Evolutionary conservation across 176 grass and related monocot genomes (phyloP).

Genomic region (Elymus sibiricus): DNA sequence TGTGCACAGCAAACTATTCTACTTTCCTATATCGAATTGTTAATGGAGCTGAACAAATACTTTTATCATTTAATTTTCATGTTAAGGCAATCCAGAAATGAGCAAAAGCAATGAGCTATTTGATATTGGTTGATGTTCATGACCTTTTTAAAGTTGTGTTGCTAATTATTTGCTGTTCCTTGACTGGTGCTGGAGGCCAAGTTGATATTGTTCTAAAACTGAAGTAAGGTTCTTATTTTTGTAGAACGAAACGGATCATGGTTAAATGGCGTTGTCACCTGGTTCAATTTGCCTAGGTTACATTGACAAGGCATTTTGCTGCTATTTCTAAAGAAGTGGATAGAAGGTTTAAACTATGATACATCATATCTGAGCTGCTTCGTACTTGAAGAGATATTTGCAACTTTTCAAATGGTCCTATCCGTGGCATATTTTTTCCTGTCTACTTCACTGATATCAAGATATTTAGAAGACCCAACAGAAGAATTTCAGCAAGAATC

Average conservation of each 20-base stretch:
- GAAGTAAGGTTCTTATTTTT: neutral
- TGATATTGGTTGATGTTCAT: conserved; percentile 1
- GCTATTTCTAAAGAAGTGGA: neutral
- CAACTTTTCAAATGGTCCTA: neutral
- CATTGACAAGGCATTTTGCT: neutral
- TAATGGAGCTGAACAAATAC: neutral
- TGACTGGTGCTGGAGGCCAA: neutral
- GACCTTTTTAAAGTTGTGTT: neutral
- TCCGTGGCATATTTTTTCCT: neutral
- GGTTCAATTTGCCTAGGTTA: neutral
- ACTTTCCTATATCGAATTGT: neutral
- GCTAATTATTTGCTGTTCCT: neutral
- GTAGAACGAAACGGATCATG: neutral
- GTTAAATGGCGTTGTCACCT: neutral
- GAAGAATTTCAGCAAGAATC: neutral
- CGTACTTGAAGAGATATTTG: neutral
- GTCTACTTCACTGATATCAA: neutral
- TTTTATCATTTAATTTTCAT: neutral
- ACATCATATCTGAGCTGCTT: neutral
- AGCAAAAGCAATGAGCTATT: neutral
- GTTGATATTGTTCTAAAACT: neutral
- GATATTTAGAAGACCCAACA: neutral
- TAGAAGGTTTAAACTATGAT: neutral
- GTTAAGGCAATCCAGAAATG: neutral
- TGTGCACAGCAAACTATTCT: neutral